Conservation (phyloP, 352 stramenopile genomes). For the Pythium brassicae region DNA sequence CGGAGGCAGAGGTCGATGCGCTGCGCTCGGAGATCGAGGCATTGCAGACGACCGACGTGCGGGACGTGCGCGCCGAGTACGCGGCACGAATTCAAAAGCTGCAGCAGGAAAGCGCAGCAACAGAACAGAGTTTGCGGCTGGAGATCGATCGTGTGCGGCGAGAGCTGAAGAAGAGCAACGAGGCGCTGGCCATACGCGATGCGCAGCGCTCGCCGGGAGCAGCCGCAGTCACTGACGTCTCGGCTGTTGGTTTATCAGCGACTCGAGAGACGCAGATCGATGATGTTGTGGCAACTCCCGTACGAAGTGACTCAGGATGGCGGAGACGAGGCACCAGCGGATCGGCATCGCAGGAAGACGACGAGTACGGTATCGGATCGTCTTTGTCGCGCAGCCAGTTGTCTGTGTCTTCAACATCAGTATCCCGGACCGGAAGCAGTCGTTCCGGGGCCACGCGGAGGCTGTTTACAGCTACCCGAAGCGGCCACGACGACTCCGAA, state of each 20-base stretch:
- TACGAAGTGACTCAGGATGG: slow-evolving; percentile 18
- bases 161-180: slow-evolving; percentile 35
- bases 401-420: slow-evolving; percentile 27
- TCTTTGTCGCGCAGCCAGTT: slow-evolving; percentile 61
- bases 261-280: not conserved
- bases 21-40: slow-evolving; percentile 61
- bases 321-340: slow-evolving; percentile 22
- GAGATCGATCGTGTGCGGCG: slow-evolving; percentile 52
- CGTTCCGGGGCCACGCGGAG: not conserved
- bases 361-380: slow-evolving; percentile 22
- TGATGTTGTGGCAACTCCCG: slow-evolving; percentile 17
- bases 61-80: slow-evolving; percentile 41
- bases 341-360: slow-evolving; percentile 22
- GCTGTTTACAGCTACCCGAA: slow-evolving; percentile 4
- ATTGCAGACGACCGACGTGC: slow-evolving; percentile 60
- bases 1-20: slow-evolving; percentile 47
- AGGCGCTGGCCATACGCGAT: not conserved
- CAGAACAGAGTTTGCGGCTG: slow-evolving; percentile 40
- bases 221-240: not conserved
- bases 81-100: slow-evolving; percentile 39
- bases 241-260: not conserved
- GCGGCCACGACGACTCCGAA: not conserved
- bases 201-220: not conserved
- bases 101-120: slow-evolving; percentile 37
- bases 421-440: slow-evolving; percentile 1